phyloP scores from a whole-genome alignment of 345 rosid species.

The Arabidopsis thaliana region TAIR10.1 NC_003076.8:5069001-5069500 shows the following conservation, averaged over 20 bases:
- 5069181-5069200: slow-evolving; percentile 41
- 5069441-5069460: slow-evolving; percentile 27
- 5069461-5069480: slow-evolving; percentile 70
- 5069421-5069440: not conserved
- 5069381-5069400: not conserved
- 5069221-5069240: slow-evolving; percentile 32
- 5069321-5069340: slow-evolving; percentile 22
- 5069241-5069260: slow-evolving; percentile 58
- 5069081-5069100: slow-evolving; percentile 69
- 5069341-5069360: slow-evolving; percentile 1
- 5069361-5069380: slow-evolving; percentile 12
- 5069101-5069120: slow-evolving; percentile 65
- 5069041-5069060: slow-evolving; percentile 48
- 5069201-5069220: slow-evolving; percentile 50
- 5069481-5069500: slow-evolving; percentile 87
- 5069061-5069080: slow-evolving; percentile 60
- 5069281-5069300: slow-evolving; percentile 36
- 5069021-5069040: slow-evolving; percentile 60
- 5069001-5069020: slow-evolving; percentile 62
- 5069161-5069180: slow-evolving; percentile 38
- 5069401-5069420: not conserved
- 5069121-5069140: slow-evolving; percentile 43
- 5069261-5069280: slow-evolving; percentile 58
- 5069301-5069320: slow-evolving; percentile 33
- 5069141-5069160: slow-evolving; percentile 42